A percentile compares a stretch with the other conserved stretches of the same genome.
phyloP scores from a whole-genome alignment of 768 basidiomycete species.

The Boletus reticulatus region DNA sequence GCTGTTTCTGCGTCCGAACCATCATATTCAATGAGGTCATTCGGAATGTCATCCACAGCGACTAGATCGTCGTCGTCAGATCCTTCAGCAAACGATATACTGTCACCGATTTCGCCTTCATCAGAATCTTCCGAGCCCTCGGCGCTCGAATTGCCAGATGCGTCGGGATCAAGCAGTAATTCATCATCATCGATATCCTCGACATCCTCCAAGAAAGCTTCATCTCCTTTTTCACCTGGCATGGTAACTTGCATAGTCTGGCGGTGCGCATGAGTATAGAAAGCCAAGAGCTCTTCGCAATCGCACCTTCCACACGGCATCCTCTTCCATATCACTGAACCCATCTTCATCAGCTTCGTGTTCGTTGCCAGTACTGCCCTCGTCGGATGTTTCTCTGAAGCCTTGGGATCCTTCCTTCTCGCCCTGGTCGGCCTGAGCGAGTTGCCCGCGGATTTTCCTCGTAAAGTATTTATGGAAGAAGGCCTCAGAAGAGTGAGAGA shows the following conservation, averaged over 20 bases:
- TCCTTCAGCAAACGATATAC: constrained; percentile 55
- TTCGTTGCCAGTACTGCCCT: constrained; percentile 20
- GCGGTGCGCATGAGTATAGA: background rate
- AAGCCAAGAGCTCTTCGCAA: background rate
- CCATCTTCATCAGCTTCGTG: constrained; percentile 40
- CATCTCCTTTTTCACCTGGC: constrained; percentile 57
- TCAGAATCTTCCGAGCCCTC: constrained; percentile 35
- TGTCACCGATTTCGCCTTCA: constrained; percentile 40
- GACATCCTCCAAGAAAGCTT: constrained; percentile 39
- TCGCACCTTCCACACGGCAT: constrained; percentile 85
- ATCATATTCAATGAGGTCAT: constrained; percentile 59
- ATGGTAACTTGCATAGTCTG: constrained; percentile 91
- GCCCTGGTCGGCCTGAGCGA: constrained; percentile 40
- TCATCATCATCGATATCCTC: constrained; percentile 22
- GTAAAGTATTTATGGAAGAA: constrained; percentile 94
- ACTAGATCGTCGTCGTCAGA: constrained; percentile 75
- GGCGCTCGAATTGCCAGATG: constrained; percentile 31
- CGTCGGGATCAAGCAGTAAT: constrained; percentile 25
- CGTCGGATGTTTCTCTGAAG: constrained; percentile 17
- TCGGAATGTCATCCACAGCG: constrained; percentile 50
- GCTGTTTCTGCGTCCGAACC: constrained; percentile 43
- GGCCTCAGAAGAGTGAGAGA: constrained; percentile 41
- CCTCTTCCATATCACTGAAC: constrained; percentile 55
- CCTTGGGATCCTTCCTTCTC: constrained; percentile 28
- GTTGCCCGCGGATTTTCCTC: constrained; percentile 58